Evolutionary conservation across 352 stramenopile genomes (phyloP).

Genomic region (Globisporangium parvum): DNA sequence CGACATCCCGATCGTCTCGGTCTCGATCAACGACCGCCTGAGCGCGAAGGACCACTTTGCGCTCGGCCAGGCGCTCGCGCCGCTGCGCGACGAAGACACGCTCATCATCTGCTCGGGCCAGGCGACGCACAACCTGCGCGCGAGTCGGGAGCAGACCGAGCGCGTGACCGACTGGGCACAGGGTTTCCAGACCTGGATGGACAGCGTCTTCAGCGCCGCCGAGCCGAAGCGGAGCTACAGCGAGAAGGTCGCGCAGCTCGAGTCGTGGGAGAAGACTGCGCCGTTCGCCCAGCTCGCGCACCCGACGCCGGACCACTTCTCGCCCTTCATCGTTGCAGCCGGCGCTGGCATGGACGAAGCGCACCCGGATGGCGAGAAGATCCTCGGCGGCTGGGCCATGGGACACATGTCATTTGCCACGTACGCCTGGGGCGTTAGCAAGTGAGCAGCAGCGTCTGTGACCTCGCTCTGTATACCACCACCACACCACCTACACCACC

Average conservation of each 20-base stretch:
- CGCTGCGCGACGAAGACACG: conserved; percentile 58
- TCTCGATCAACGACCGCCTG: conserved; percentile 56
- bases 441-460: not conserved
- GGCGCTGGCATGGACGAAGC: conserved; percentile 41
- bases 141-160: conserved; percentile 11
- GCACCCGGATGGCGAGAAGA: conserved; percentile 20
- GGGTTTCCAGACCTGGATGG: conserved; percentile 32
- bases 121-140: conserved; percentile 35
- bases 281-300: conserved; percentile 29
- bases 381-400: conserved; percentile 33
- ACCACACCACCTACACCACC: no score
- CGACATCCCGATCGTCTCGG: conserved; percentile 82
- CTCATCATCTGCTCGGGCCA: conserved; percentile 69
- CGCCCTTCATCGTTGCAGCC: conserved; percentile 40
- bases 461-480: no score
- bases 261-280: conserved; percentile 21
- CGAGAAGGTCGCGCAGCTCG: conserved; percentile 21
- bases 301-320: conserved; percentile 45
- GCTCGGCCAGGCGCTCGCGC: conserved; percentile 45
- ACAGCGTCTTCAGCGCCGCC: conserved; percentile 4
- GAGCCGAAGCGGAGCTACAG: conserved; percentile 12
- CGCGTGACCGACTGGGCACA: conserved; percentile 21
- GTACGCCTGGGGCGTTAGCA: conserved; percentile 26
- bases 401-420: conserved; percentile 39
- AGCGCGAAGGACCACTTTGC: conserved; percentile 33